Evolutionary conservation across 2,329 filamentous ascomycete genomes (phyloP).

Genomic region (Myriosclerotinia curreyana): DNA sequence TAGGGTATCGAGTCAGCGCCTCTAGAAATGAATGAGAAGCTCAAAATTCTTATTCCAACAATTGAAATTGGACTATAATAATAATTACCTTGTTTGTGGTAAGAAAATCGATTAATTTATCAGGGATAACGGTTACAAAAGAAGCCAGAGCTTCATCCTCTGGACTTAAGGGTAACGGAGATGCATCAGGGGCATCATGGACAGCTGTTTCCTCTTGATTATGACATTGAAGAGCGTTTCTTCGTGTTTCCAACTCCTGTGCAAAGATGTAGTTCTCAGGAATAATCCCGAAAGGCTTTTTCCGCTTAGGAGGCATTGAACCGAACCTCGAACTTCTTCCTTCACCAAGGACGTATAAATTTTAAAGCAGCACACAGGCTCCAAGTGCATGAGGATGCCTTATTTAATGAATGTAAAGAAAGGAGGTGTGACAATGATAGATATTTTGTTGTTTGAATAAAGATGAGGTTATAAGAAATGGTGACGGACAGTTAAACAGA

Average conservation of each 20-base stretch:
- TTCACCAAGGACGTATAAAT: not conserved
- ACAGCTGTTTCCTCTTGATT: not conserved
- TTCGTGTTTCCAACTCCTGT: not conserved
- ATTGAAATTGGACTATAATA: not conserved
- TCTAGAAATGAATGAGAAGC: not conserved
- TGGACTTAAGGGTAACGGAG: not conserved
- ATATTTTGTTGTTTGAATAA: not conserved
- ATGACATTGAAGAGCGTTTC: not conserved
- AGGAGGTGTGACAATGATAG: not conserved
- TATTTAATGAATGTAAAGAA: not conserved
- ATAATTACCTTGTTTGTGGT: conserved; percentile 3
- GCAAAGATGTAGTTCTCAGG: conserved; percentile 3
- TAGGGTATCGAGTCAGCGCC: not conserved
- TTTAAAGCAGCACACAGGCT: not conserved
- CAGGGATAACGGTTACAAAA: not conserved
- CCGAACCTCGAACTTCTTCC: not conserved
- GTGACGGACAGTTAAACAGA: not conserved
- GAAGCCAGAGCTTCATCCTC: not conserved
- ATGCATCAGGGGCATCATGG: not conserved
- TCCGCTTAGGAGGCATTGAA: not conserved
- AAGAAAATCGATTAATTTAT: conserved; percentile 10
- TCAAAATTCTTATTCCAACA: not conserved
- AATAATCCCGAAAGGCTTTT: not conserved
- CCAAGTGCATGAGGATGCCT: not conserved
- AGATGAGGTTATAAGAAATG: not conserved